Percentiles rank a stretch among this genome's conserved stretches.
phyloP scores from a whole-genome alignment of 768 basidiomycete genomes.

The Macrolepiota fuliginosa region DNA sequence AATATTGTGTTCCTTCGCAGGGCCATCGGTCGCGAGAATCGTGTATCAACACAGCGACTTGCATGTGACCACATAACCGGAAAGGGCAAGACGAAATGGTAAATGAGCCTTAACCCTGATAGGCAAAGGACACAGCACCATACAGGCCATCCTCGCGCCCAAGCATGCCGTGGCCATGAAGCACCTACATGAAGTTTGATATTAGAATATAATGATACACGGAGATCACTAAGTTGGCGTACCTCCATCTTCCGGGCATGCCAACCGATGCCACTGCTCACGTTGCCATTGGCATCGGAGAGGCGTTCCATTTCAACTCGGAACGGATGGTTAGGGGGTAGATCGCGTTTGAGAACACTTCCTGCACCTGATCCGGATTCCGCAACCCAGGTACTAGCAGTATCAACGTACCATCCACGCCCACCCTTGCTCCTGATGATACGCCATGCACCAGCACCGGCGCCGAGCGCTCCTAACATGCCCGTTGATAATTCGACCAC shows the following conservation, averaged over 20 bases:
- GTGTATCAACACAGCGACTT: too few relatives aligned
- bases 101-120: constrained; percentile 62
- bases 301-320: constrained; percentile 69
- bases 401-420: constrained; percentile 93
- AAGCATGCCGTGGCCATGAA: constrained; percentile 88
- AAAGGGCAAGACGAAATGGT: background rate
- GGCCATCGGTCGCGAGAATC: too few relatives aligned
- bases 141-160: constrained; percentile 93
- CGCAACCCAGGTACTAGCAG: constrained; percentile 78
- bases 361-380: constrained; percentile 33
- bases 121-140: constrained; percentile 92
- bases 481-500: constrained; percentile 82
- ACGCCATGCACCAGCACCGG: constrained; percentile 83
- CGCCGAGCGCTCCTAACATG: constrained; percentile 69
- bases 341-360: constrained; percentile 55
- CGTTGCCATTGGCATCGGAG: constrained; percentile 81
- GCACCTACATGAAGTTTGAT: constrained; percentile 41
- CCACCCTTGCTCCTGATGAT: constrained; percentile 91
- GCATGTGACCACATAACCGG: too few relatives aligned
- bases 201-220: background rate
- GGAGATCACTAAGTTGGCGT: constrained; percentile 24
- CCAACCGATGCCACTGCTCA: constrained; percentile 93
- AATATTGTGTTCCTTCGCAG: too few relatives aligned
- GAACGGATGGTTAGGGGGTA: constrained; percentile 61
- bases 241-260: constrained; percentile 98